These are phyloP conservation scores for Phytophthora fragariaefolia DNA, from an alignment of 352 stramenopile genomes.

Conservation along the genomic window DNA sequence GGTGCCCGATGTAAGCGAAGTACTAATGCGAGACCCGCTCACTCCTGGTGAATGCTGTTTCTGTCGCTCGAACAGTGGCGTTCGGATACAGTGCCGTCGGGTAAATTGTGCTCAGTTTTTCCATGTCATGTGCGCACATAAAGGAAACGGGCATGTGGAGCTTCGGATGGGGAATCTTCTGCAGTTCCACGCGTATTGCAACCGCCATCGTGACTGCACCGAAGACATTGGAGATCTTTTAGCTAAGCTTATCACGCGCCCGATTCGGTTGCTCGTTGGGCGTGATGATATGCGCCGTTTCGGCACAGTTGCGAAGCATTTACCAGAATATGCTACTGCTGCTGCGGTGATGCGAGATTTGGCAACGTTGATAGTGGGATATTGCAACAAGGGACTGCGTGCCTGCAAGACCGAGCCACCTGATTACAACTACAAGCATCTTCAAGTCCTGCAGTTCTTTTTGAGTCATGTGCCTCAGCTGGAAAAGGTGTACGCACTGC, in stretches of 20 bases:
- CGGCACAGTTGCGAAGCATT: slow-evolving; percentile 48
- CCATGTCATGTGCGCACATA: slow-evolving; percentile 63
- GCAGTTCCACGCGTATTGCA: slow-evolving; percentile 71
- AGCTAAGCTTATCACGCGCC: slow-evolving; percentile 61
- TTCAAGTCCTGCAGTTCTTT: slow-evolving; percentile 77
- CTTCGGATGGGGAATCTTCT: slow-evolving; percentile 40
- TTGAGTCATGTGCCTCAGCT: slow-evolving; percentile 72
- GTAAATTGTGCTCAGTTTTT: slow-evolving; percentile 67
- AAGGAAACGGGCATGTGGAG: slow-evolving; percentile 52
- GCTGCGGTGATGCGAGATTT: slow-evolving; percentile 52
- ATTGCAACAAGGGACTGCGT: slow-evolving; percentile 61
- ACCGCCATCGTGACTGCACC: slow-evolving; percentile 54
- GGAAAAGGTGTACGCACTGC: slow-evolving; percentile 56
- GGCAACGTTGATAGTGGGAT: slow-evolving; percentile 47
- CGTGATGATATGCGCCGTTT: slow-evolving; percentile 63
- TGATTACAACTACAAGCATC: slow-evolving; percentile 62
- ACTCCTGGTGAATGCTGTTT: slow-evolving; percentile 53
- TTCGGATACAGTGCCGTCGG: slow-evolving; percentile 67
- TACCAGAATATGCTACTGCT: slow-evolving; percentile 47
- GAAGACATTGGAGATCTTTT: slow-evolving; percentile 53
- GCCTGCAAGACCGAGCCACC: slow-evolving; percentile 56
- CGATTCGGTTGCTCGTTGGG: slow-evolving; percentile 53
- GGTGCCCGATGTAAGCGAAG: slow-evolving; percentile 7
- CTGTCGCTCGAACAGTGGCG: slow-evolving; percentile 42
- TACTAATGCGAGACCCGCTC: slow-evolving; percentile 27